phyloP scores from a whole-genome alignment of 441 rosid genomes.

The Croton setiger region DNA sequence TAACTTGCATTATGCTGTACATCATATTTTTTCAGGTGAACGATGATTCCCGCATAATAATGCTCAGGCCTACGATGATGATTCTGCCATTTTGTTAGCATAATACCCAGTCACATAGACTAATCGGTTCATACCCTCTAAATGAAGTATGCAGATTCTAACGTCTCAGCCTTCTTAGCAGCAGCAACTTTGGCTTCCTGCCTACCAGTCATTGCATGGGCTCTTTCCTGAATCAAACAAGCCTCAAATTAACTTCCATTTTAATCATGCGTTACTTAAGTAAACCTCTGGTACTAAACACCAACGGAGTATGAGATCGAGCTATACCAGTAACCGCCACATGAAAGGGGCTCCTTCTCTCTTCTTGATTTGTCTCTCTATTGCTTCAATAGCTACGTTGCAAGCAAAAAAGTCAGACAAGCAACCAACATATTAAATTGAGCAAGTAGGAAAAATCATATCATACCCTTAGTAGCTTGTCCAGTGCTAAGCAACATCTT shows the following conservation, averaged over 20 bases:
- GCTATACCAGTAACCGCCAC: constrained; percentile 74
- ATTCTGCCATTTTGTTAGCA: background rate
- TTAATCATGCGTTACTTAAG: background rate
- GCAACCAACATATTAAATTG: background rate
- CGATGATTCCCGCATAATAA: too few species aligned
- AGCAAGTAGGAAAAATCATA: background rate
- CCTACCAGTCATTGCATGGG: constrained; percentile 43
- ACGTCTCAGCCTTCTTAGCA: constrained; percentile 43
- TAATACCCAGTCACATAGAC: background rate
- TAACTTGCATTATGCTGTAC: background rate
- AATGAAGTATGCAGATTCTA: constrained; percentile 56
- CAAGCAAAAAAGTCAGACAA: constrained; percentile 15
- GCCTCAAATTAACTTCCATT: background rate
- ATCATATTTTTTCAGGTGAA: background rate
- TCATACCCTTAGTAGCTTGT: constrained; percentile 52
- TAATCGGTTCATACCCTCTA: constrained; percentile 11
- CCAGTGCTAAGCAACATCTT: constrained; percentile 57
- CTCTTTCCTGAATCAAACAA: constrained; percentile 52
- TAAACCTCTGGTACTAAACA: background rate
- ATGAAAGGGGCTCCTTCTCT: constrained; percentile 69
- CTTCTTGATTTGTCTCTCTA: constrained; percentile 46
- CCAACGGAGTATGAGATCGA: background rate
- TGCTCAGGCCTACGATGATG: background rate
- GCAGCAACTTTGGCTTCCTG: constrained; percentile 39
- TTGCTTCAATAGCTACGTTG: constrained; percentile 50